Conservation (phyloP, 495 filamentous ascomycete species). For the Neohortaea acidophila region DNA sequence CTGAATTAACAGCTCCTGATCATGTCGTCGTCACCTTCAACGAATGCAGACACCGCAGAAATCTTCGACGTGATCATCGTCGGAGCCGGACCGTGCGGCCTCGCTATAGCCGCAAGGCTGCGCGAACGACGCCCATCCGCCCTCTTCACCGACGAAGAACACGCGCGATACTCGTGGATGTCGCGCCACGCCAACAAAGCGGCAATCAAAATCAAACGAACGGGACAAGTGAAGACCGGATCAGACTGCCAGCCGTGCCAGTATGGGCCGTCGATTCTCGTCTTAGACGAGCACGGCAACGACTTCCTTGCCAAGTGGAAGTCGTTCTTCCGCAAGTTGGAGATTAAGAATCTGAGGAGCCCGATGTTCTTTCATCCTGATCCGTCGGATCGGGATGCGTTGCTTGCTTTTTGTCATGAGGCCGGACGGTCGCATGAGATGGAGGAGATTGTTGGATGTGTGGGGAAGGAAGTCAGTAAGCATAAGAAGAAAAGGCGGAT, state of each 20-base stretch:
- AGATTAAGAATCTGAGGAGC: constrained; percentile 45
- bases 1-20: too few relatives aligned
- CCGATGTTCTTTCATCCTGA: constrained; percentile 57
- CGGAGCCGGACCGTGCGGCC: constrained; percentile 48
- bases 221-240: constrained; percentile 10
- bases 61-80: constrained; percentile 45
- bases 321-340: constrained; percentile 37
- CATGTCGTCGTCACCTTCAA: too few relatives aligned
- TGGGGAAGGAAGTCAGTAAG: constrained; percentile 50
- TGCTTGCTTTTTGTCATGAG: constrained; percentile 43
- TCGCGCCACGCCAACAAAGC: constrained; percentile 36
- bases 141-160: constrained; percentile 51
- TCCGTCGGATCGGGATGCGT: constrained; percentile 46
- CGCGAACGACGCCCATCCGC: constrained; percentile 46
- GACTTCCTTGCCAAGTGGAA: constrained; percentile 46
- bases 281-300: constrained; percentile 38
- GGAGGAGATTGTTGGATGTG: constrained; percentile 43
- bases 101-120: constrained; percentile 44
- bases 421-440: constrained; percentile 36
- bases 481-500: constrained; percentile 45
- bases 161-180: constrained; percentile 51
- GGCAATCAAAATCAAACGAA: constrained; percentile 26
- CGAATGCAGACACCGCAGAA: too few relatives aligned
- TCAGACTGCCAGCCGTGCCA: constrained; percentile 8
- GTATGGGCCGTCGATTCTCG: constrained; percentile 17